Percentiles rank a stretch among this genome's conserved stretches.
phyloP scores from a whole-genome alignment of 306 rosid species.

The Casuarina cunninghamiana region DNA sequence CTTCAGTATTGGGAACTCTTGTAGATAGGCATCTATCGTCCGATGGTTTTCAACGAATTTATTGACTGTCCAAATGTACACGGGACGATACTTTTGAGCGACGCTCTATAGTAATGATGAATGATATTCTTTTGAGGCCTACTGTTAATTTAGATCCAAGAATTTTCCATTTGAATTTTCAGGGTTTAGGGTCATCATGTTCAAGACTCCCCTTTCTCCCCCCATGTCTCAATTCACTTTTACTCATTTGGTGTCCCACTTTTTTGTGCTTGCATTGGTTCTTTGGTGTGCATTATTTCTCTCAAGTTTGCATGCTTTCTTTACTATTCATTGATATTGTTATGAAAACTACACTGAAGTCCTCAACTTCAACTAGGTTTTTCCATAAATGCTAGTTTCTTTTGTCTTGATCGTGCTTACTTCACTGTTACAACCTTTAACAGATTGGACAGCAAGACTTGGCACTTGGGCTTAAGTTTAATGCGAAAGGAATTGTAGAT shows the following conservation, averaged over 20 bases:
- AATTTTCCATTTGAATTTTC: conserved; percentile 8
- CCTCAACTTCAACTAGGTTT: conserved; percentile 9
- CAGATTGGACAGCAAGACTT: conserved; percentile 83
- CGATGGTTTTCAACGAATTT: neutral
- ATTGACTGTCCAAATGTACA: neutral
- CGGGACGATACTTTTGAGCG: conserved; percentile 13
- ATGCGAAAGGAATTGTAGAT: conserved; percentile 79
- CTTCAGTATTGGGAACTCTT: neutral
- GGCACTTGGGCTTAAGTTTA: conserved; percentile 85
- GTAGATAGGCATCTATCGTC: neutral
- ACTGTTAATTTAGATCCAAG: neutral
- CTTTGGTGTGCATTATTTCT: conserved; percentile 9
- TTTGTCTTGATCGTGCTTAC: conserved; percentile 19
- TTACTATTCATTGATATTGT: neutral
- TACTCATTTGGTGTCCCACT: neutral
- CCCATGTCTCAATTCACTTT: neutral
- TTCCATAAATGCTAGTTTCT: conserved; percentile 3
- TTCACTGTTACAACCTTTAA: conserved; percentile 25
- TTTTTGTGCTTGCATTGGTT: conserved; percentile 2
- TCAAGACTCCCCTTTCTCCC: neutral
- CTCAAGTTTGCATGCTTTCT: conserved; percentile 12
- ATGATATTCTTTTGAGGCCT: neutral
- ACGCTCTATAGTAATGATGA: conserved; percentile 8
- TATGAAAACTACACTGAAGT: conserved; percentile 7
- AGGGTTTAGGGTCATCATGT: neutral